A percentile compares a stretch with the other conserved stretches of the same genome.
Evolutionary conservation across 495 filamentous ascomycete genomes (phyloP).

Genomic region (Acidomyces sp.): DNA sequence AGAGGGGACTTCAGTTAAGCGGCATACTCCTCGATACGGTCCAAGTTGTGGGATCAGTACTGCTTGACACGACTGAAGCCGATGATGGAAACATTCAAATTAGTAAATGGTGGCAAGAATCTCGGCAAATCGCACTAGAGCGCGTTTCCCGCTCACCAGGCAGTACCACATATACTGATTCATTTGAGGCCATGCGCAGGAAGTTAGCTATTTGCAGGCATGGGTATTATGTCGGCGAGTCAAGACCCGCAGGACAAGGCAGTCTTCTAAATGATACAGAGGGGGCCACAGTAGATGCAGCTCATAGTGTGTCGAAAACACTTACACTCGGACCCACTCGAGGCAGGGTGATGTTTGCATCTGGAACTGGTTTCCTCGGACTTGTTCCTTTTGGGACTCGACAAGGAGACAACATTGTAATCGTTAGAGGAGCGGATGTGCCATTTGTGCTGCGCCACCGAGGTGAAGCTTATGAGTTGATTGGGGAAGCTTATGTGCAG

Average conservation of each 20-base stretch:
- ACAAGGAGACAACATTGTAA: conserved; percentile 15
- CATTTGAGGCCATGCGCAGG: conserved; percentile 15
- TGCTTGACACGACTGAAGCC: conserved; percentile 3
- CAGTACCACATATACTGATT: conserved; percentile 11
- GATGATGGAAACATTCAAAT: background rate
- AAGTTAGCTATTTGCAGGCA: conserved; percentile 12
- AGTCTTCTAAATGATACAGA: conserved; percentile 14
- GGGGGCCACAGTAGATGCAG: background rate
- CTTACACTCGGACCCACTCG: conserved; percentile 16
- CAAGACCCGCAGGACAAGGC: background rate
- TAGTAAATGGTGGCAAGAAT: conserved; percentile 14
- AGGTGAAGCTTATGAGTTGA: conserved; percentile 8
- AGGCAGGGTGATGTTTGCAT: conserved; percentile 14
- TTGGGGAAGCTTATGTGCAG: conserved; percentile 17
- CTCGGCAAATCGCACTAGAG: conserved; percentile 9
- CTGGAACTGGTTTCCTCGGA: conserved; percentile 11
- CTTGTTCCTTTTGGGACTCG: conserved; percentile 13
- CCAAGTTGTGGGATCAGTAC: conserved; percentile 1
- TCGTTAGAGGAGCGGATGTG: conserved; percentile 13
- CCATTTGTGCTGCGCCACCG: conserved; percentile 12
- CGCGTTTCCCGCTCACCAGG: conserved; percentile 16
- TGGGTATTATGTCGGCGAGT: conserved; percentile 12
- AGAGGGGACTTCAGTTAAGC: conserved; percentile 9
- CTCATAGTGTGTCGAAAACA: conserved; percentile 7
- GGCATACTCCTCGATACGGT: conserved; percentile 16